Evolutionary conservation across 2,329 filamentous ascomycete genomes (phyloP).

Genomic region (Sporothrix dimorphospora): DNA sequence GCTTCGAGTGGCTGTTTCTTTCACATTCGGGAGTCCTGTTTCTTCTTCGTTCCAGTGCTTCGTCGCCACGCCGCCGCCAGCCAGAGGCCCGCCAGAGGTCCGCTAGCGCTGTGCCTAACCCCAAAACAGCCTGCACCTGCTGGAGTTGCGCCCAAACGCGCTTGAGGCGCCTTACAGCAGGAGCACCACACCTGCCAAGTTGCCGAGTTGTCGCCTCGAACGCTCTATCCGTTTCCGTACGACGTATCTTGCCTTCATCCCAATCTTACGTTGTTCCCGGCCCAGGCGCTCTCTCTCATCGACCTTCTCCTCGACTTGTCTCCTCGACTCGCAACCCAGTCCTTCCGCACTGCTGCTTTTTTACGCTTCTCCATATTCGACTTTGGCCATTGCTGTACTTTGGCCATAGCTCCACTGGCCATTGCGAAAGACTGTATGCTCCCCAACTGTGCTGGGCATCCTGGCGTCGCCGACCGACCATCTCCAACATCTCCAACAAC

Average conservation of each 20-base stretch:
- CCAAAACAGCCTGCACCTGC: neutral
- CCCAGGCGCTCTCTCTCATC: neutral
- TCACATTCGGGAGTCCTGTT: neutral
- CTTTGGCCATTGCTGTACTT: neutral
- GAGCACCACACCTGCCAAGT: neutral
- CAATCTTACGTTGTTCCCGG: neutral
- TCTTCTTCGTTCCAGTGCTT: neutral
- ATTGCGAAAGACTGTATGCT: neutral
- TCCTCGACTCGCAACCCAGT: no score
- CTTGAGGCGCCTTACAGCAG: neutral
- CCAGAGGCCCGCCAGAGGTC: neutral
- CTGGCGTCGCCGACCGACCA: no score
- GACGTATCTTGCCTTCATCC: neutral
- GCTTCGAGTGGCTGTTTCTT: neutral
- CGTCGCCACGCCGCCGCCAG: neutral
- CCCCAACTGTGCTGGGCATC: neutral
- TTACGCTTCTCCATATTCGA: neutral
- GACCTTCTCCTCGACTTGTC: neutral
- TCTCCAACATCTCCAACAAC: neutral
- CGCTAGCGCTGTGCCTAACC: neutral
- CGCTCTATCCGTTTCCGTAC: neutral
- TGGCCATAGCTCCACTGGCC: neutral
- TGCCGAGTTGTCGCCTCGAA: neutral
- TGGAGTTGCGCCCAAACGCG: neutral
- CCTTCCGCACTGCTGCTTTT: neutral